Evolutionary conservation across 2,329 filamentous ascomycete genomes (phyloP).

Genomic region (Gaeumannomyces sp.): DNA sequence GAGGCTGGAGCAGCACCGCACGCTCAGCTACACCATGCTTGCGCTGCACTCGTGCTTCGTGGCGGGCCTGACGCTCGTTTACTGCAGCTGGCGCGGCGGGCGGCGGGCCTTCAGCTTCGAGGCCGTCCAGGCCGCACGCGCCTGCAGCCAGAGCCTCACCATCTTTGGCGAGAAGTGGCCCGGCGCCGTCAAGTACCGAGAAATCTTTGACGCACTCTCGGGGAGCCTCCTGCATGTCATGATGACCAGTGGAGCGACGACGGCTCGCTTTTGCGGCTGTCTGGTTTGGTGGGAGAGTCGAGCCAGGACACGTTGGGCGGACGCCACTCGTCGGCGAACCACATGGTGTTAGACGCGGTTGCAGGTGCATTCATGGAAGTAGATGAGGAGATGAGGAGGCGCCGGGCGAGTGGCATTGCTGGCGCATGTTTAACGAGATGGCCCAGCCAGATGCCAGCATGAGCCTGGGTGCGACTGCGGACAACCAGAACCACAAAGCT

Average conservation of each 20-base stretch:
- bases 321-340: not conserved
- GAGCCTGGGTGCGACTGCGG: too few relatives aligned
- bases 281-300: not conserved
- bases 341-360: constrained; percentile 18
- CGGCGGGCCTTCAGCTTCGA: constrained; percentile 19
- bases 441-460: constrained; percentile 14
- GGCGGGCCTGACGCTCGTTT: constrained; percentile 23
- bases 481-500: too few relatives aligned
- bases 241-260: constrained; percentile 13
- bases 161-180: constrained; percentile 25
- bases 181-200: constrained; percentile 23
- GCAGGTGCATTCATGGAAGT: constrained; percentile 25
- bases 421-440: constrained; percentile 25
- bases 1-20: constrained; percentile 23
- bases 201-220: constrained; percentile 23
- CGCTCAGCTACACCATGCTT: constrained; percentile 24
- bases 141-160: constrained; percentile 22
- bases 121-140: constrained; percentile 21
- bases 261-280: not conserved
- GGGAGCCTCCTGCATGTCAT: constrained; percentile 17
- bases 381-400: constrained; percentile 22
- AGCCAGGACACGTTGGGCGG: not conserved
- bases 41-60: constrained; percentile 25
- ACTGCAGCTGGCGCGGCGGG: constrained; percentile 22
- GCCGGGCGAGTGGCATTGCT: constrained; percentile 21